phyloP scores from a whole-genome alignment of 257 asterid species.

The Solanum okadae region DNA sequence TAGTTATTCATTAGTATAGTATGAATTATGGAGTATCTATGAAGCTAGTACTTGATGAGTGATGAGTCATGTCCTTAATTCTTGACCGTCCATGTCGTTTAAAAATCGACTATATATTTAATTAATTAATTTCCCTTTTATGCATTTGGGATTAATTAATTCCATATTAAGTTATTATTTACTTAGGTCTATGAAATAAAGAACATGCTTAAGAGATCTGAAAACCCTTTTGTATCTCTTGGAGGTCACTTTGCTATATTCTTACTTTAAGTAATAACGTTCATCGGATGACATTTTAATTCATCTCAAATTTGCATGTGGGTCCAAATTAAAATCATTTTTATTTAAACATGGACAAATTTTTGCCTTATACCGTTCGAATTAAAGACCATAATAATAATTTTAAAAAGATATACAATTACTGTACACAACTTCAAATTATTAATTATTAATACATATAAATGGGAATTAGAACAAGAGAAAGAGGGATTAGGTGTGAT shows the following conservation, averaged over 20 bases:
- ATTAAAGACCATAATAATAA: neutral
- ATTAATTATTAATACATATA: neutral
- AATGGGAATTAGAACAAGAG: neutral
- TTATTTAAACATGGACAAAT: neutral
- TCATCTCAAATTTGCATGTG: neutral
- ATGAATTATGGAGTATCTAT: neutral
- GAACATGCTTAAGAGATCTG: conserved; percentile 3
- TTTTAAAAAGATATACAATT: neutral
- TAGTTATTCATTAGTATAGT: neutral
- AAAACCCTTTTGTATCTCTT: neutral
- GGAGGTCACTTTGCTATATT: neutral
- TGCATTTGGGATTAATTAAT: neutral
- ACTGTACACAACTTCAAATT: neutral
- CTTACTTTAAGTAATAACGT: neutral
- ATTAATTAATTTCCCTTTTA: neutral
- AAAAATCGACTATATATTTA: neutral
- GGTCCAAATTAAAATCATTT: neutral
- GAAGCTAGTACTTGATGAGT: neutral
- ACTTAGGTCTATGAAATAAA: neutral
- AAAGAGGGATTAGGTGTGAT: neutral
- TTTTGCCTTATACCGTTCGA: neutral
- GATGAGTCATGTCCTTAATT: neutral
- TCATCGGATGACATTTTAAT: neutral
- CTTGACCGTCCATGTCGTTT: conserved; percentile 2
- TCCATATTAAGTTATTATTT: neutral